Conservation (phyloP, 106 monocot genomes). For the Dendrobium huoshanense region DNA sequence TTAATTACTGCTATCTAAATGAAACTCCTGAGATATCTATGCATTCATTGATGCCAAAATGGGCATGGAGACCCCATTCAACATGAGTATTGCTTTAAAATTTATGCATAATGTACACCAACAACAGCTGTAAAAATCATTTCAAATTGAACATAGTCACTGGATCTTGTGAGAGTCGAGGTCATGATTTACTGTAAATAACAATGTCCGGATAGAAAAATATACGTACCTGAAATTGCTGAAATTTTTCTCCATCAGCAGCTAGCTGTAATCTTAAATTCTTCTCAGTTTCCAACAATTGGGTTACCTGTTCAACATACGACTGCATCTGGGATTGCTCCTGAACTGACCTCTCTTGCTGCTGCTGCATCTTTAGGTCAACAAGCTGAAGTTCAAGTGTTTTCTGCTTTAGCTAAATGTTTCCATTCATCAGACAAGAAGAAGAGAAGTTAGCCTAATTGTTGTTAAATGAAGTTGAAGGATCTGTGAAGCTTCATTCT, state of each 20-base stretch:
- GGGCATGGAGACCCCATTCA: not conserved
- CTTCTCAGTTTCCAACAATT: conserved; percentile 79
- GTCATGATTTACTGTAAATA: not conserved
- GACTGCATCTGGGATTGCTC: conserved; percentile 82
- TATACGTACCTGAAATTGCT: conserved; percentile 80
- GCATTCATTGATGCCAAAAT: conserved; percentile 4
- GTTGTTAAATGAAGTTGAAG: not conserved
- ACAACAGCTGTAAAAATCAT: not conserved
- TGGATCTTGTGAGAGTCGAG: not conserved
- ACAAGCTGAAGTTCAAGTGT: conserved; percentile 84
- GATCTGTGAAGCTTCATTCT: not conserved
- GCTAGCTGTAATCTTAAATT: conserved; percentile 70
- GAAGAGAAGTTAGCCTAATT: conserved; percentile 5
- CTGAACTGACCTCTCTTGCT: conserved; percentile 66
- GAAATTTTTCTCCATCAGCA: conserved; percentile 94
- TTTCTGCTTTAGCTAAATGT: conserved; percentile 78
- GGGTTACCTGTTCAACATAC: conserved; percentile 78
- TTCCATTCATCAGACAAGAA: conserved; percentile 5
- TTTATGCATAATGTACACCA: not conserved
- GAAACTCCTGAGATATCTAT: not conserved
- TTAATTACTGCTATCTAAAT: too few relatives aligned
- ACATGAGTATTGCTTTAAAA: not conserved
- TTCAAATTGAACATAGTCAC: not conserved
- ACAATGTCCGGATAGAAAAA: not conserved
- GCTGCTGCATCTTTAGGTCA: conserved; percentile 90